Conservation (phyloP, 805 yeast genomes). For the Starmerella potacharoeniae region DNA sequence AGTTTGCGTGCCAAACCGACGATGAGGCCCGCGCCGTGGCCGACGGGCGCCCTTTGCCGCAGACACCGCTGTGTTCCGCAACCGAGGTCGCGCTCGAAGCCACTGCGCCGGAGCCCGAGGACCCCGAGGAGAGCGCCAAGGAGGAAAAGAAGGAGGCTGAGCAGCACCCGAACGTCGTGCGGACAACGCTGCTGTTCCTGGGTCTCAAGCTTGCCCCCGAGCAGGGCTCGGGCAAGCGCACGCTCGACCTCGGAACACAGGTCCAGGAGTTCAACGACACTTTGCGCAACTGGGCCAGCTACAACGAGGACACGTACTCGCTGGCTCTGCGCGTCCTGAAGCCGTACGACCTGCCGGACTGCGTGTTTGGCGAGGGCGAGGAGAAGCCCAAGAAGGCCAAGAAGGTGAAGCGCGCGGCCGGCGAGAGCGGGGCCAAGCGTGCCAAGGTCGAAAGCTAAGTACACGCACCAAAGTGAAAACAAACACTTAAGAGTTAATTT, state of each 20-base stretch:
- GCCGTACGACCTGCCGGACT: conserved; percentile 64
- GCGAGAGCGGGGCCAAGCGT: conserved; percentile 8
- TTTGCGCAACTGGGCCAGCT: conserved; percentile 63
- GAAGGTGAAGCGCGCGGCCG: conserved; percentile 31
- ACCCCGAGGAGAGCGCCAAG: not conserved
- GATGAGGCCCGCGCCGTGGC: conserved; percentile 50
- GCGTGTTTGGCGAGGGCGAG: conserved; percentile 75
- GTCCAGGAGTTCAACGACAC: conserved; percentile 78
- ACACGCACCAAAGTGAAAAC: not conserved
- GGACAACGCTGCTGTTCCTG: conserved; percentile 61
- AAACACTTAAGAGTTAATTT: not conserved
- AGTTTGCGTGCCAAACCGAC: conserved; percentile 38
- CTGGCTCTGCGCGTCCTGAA: conserved; percentile 64
- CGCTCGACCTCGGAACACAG: conserved; percentile 73
- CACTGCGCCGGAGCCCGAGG: conserved; percentile 20
- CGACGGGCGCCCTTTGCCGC: conserved; percentile 36
- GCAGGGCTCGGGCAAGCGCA: conserved; percentile 22
- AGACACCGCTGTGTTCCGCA: conserved; percentile 36
- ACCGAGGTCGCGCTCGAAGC: conserved; percentile 28
- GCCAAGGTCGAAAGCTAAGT: conserved; percentile 5
- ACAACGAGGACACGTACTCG: conserved; percentile 47
- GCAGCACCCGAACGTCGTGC: conserved; percentile 6
- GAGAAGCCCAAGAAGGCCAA: conserved; percentile 55
- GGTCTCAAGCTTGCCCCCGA: conserved; percentile 54
- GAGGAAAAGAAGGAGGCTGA: conserved; percentile 1